Percentiles rank a stretch among this genome's conserved stretches.
These are phyloP conservation scores for Solanum chacoense DNA, from an alignment of 305 asterid species.

Conservation along the genomic window DNA sequence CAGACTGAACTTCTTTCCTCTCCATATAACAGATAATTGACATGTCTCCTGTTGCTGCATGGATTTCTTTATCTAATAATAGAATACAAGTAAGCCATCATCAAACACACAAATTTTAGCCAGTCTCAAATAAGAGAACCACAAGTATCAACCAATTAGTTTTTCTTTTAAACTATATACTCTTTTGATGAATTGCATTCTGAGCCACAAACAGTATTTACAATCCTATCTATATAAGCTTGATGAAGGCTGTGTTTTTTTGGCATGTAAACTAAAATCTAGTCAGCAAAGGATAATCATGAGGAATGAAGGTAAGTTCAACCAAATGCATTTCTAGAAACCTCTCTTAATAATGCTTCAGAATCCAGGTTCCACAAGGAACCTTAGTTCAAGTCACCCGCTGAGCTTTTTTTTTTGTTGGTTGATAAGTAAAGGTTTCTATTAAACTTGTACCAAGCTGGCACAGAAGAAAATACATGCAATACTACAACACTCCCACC, in stretches of 20 bases:
- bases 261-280: background rate
- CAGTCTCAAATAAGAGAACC: background rate
- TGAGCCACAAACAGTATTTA: background rate
- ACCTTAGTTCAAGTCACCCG: background rate
- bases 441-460: background rate
- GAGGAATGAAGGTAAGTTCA: background rate
- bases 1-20: constrained; percentile 44
- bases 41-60: constrained; percentile 39
- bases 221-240: background rate
- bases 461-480: background rate
- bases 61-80: constrained; percentile 14
- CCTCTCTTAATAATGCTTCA: background rate
- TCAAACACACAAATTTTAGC: background rate
- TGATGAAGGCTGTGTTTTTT: background rate
- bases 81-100: background rate
- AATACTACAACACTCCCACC: background rate
- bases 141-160: background rate
- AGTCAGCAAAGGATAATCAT: background rate
- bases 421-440: background rate
- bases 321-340: background rate
- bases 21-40: constrained; percentile 52
- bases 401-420: background rate
- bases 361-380: background rate
- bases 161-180: background rate
- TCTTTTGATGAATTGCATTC: background rate